Percentiles rank a stretch among this genome's conserved stretches.
phyloP scores from a whole-genome alignment of 805 yeast species.

The Cyberlindnera mycetangii region DNA sequence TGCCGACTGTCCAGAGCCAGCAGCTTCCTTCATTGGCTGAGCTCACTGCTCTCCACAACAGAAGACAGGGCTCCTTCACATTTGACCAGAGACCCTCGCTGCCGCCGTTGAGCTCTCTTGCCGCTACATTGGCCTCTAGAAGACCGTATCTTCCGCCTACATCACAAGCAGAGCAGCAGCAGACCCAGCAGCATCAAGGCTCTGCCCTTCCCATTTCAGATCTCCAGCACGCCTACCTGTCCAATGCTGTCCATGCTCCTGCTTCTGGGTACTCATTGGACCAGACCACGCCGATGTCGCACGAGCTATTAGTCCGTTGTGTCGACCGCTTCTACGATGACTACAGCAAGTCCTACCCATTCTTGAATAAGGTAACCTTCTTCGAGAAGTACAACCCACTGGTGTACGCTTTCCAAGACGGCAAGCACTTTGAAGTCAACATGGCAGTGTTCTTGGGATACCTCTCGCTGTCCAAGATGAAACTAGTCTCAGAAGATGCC shows the following conservation, averaged over 20 bases:
- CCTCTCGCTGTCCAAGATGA: constrained; percentile 44
- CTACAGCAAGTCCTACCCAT: constrained; percentile 12
- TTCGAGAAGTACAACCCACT: constrained; percentile 26
- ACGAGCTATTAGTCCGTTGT: constrained; percentile 3
- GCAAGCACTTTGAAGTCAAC: constrained; percentile 44
- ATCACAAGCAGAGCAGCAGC: constrained; percentile 1
- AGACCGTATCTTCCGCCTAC: constrained; percentile 3
- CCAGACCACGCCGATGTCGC: constrained; percentile 1
- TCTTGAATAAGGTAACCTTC: constrained; percentile 12
- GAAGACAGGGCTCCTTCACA: constrained; percentile 1
- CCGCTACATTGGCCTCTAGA: neutral
- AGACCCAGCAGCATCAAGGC: neutral
- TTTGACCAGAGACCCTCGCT: constrained; percentile 9
- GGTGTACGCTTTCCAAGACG: constrained; percentile 6
- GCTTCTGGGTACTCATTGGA: neutral
- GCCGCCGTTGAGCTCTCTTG: constrained; percentile 13
- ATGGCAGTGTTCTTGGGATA: constrained; percentile 57
- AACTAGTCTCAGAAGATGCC: constrained; percentile 34
- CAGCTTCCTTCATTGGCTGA: constrained; percentile 7
- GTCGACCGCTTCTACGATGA: constrained; percentile 33
- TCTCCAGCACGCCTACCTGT: constrained; percentile 11
- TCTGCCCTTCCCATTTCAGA: constrained; percentile 1
- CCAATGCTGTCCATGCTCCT: constrained; percentile 7
- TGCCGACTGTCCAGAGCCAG: neutral
- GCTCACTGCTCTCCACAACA: constrained; percentile 2